These are phyloP conservation scores for Pholiota conissans DNA, from an alignment of 768 basidiomycete genomes.

Conservation along the genomic window DNA sequence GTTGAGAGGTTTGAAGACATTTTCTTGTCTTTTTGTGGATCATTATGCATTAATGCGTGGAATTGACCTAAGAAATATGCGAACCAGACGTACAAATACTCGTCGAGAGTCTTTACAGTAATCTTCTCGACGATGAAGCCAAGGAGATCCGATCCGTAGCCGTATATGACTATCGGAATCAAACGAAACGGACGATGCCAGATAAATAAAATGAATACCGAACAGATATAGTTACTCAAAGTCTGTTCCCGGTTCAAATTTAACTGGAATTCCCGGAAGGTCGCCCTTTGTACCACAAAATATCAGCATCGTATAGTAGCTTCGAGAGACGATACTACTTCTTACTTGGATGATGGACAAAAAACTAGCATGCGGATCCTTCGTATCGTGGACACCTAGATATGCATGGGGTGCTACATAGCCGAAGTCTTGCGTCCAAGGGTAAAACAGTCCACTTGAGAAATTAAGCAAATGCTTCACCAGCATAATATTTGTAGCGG, in stretches of 20 bases:
- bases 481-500: conserved; percentile 20
- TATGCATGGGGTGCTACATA: conserved; percentile 14
- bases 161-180: no score
- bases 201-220: no score
- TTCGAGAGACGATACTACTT: no score
- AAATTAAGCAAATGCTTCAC: conserved; percentile 28
- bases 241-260: conserved; percentile 28
- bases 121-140: conserved; percentile 31
- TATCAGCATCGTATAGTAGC: no score
- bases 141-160: no score
- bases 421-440: background rate
- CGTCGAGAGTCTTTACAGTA: conserved; percentile 25
- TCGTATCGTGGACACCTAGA: conserved; percentile 13
- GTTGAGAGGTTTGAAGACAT: conserved; percentile 30
- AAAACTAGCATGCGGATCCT: conserved; percentile 18
- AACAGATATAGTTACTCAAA: no score
- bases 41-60: no score
- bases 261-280: conserved; percentile 24
- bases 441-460: conserved; percentile 28
- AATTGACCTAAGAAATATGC: background rate
- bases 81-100: conserved; percentile 25
- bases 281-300: conserved; percentile 1
- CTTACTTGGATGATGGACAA: conserved; percentile 20
- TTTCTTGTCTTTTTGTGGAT: conserved; percentile 24
- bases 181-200: no score